A percentile compares a stretch with the other conserved stretches of the same genome.
These are phyloP conservation scores for Saturnispora besseyi DNA, from an alignment of 805 yeast species.

Conservation along the genomic window DNA sequence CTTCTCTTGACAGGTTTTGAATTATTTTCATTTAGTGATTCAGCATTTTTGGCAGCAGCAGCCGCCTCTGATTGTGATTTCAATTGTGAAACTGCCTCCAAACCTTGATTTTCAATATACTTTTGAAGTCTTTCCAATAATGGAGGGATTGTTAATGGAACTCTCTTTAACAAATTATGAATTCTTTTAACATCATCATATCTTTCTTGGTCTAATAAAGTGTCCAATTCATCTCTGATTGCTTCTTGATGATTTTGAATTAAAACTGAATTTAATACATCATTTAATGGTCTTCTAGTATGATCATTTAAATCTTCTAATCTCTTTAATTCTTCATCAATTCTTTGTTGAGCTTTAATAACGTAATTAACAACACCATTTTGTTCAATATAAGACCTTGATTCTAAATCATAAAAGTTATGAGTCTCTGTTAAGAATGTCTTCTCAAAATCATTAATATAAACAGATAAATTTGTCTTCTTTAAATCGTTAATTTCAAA, in stretches of 20 bases:
- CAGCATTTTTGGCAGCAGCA: constrained; percentile 2
- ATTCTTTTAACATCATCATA: constrained; percentile 68
- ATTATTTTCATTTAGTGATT: neutral
- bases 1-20: constrained; percentile 7
- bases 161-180: constrained; percentile 67
- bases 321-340: constrained; percentile 74
- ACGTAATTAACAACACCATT: constrained; percentile 88
- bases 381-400: constrained; percentile 51
- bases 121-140: constrained; percentile 63
- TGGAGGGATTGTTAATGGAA: constrained; percentile 71
- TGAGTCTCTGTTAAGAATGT: constrained; percentile 65
- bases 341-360: constrained; percentile 72
- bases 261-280: constrained; percentile 63
- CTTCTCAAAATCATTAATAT: constrained; percentile 69
- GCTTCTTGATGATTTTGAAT: constrained; percentile 70
- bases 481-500: constrained; percentile 85
- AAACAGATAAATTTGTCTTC: constrained; percentile 74
- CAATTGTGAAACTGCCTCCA: constrained; percentile 50
- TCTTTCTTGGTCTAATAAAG: constrained; percentile 65
- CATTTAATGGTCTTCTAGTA: constrained; percentile 69
- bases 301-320: constrained; percentile 77
- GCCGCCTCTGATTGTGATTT: constrained; percentile 24
- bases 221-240: constrained; percentile 67
- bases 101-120: constrained; percentile 62
- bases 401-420: constrained; percentile 59